These are phyloP conservation scores for Megacollybia platyphylla DNA, from an alignment of 1,284 basidiomycete species.

Conservation along the genomic window DNA sequence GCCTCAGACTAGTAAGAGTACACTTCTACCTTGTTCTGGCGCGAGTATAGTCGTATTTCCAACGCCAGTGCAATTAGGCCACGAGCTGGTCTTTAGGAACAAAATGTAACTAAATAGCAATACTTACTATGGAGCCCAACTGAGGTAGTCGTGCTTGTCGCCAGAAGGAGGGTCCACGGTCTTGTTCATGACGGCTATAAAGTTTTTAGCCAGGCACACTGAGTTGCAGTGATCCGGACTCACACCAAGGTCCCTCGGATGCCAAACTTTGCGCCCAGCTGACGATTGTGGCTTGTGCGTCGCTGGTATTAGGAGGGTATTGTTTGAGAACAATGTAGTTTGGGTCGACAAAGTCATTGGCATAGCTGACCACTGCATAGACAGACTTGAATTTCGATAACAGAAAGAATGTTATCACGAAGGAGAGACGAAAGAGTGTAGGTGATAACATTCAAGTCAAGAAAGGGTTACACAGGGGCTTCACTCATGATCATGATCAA, in stretches of 20 bases:
- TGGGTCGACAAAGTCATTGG: conserved; percentile 43
- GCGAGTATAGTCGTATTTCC: conserved; percentile 14
- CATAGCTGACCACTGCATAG: conserved; percentile 25
- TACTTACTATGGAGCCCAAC: conserved; percentile 41
- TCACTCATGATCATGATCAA: no score
- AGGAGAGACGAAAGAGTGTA: not conserved
- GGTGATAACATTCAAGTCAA: not conserved
- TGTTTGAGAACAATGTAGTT: conserved; percentile 28
- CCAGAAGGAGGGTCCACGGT: conserved; percentile 25
- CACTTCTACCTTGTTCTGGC: conserved; percentile 25
- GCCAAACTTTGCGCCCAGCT: conserved; percentile 30
- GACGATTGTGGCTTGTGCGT: conserved; percentile 29
- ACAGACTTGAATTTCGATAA: conserved; percentile 1
- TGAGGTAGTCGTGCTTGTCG: conserved; percentile 38
- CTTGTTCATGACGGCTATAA: conserved; percentile 25
- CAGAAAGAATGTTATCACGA: not conserved
- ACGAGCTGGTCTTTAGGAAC: not conserved
- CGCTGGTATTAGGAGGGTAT: conserved; percentile 24
- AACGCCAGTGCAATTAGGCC: conserved; percentile 6
- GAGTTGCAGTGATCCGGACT: conserved; percentile 10
- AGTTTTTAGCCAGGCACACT: not conserved
- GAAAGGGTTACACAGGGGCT: no score
- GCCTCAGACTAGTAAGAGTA: not conserved
- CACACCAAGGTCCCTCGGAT: conserved; percentile 41
- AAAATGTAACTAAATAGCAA: not conserved